Evolutionary conservation across 176 grass and related monocot genomes (phyloP).

Genomic region (Ensete ventricosum): DNA sequence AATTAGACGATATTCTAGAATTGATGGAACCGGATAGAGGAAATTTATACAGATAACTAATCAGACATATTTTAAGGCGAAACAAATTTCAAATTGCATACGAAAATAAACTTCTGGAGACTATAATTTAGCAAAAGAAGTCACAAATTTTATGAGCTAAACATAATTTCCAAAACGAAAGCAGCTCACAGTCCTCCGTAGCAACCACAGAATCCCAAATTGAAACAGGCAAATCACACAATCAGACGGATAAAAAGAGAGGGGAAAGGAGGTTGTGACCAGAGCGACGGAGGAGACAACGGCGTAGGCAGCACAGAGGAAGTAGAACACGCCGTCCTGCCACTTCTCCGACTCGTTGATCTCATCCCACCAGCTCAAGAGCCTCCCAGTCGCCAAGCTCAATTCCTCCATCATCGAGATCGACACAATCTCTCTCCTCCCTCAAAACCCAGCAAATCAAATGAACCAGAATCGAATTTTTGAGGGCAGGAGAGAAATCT

Average conservation of each 20-base stretch:
- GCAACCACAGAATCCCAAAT: constrained; percentile 4
- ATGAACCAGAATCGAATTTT: background rate
- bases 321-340: constrained; percentile 76
- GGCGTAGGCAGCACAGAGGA: constrained; percentile 63
- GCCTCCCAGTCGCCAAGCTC: background rate
- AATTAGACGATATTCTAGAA: background rate
- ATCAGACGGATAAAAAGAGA: background rate
- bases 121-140: background rate
- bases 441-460: background rate
- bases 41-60: background rate
- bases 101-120: background rate
- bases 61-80: background rate
- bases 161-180: background rate
- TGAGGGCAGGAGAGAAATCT: background rate
- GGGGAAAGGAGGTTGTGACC: constrained; percentile 23
- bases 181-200: background rate
- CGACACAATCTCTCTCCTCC: background rate
- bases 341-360: constrained; percentile 53
- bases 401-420: background rate
- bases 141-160: background rate
- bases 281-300: constrained; percentile 66
- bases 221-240: background rate
- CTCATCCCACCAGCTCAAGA: constrained; percentile 62
- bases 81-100: background rate
- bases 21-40: background rate